Conservation (phyloP, 169 alveolate species). For the Babesia caballi region DNA sequence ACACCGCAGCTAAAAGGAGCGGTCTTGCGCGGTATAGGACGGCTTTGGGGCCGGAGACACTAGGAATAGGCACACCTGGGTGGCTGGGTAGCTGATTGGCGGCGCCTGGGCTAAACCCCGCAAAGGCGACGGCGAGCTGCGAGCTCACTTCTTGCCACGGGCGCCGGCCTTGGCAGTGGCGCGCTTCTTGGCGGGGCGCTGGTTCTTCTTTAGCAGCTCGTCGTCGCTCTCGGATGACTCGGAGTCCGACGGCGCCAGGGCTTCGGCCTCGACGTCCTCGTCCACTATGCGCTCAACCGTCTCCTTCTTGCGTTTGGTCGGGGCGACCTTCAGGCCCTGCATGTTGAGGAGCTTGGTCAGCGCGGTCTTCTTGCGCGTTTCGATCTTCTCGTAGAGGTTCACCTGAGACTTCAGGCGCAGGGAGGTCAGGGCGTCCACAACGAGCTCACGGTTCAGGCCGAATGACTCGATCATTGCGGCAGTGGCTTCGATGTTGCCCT, state of each 20-base stretch:
- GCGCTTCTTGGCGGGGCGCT: conserved; percentile 19
- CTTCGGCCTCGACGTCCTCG: conserved; percentile 30
- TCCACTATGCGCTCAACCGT: neutral
- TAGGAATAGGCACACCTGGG: no score
- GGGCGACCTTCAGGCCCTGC: conserved; percentile 18
- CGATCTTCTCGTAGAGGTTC: conserved; percentile 69
- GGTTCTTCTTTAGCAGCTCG: conserved; percentile 16
- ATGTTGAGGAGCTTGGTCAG: conserved; percentile 57
- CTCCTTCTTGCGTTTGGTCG: conserved; percentile 17
- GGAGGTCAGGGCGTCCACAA: conserved; percentile 64
- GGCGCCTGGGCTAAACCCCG: no score
- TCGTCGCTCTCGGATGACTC: conserved; percentile 26
- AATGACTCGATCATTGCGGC: conserved; percentile 52
- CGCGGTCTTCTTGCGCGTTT: conserved; percentile 62
- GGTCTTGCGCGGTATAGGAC: no score
- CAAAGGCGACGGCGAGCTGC: neutral
- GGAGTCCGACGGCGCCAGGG: neutral
- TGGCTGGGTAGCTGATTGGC: no score
- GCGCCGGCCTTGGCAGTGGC: conserved; percentile 7
- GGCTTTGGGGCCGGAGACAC: no score
- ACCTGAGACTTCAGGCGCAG: conserved; percentile 71
- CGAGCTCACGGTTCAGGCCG: conserved; percentile 68
- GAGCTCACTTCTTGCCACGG: conserved; percentile 17
- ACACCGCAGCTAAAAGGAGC: no score
- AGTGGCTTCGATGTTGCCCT: conserved; percentile 56